Conservation (phyloP, 352 stramenopile genomes). For the Phytophthora kernoviae region DNA sequence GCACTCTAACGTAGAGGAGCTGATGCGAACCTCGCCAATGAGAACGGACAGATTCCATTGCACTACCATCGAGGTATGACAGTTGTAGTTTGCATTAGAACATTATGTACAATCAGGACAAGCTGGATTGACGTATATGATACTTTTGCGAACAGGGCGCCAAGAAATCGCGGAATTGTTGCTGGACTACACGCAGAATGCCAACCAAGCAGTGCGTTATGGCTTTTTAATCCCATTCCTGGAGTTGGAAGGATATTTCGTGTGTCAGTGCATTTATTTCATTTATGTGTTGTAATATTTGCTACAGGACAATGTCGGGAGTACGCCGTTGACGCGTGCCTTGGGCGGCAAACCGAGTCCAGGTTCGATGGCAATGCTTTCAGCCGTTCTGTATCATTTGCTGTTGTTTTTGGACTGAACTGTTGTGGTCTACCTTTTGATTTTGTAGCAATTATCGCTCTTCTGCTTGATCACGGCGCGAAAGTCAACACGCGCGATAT, state of each 20-base stretch:
- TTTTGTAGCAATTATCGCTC: slow-evolving; percentile 51
- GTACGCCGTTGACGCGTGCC: slow-evolving; percentile 66
- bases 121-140: no score
- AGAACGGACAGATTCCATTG: slow-evolving; percentile 73
- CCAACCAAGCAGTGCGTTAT: slow-evolving; percentile 63
- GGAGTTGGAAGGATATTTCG: not conserved
- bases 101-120: not conserved
- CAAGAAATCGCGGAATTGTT: slow-evolving; percentile 72
- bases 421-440: not conserved
- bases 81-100: not conserved
- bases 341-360: slow-evolving; percentile 57
- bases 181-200: slow-evolving; percentile 68
- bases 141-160: slow-evolving; percentile 37
- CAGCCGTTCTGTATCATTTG: not conserved
- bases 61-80: slow-evolving; percentile 72
- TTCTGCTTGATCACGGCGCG: slow-evolving; percentile 69
- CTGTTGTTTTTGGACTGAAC: not conserved
- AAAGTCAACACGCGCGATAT: slow-evolving; percentile 62
- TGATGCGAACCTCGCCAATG: slow-evolving; percentile 68
- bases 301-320: slow-evolving; percentile 59
- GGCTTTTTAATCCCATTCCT: not conserved
- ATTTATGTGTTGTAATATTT: not conserved
- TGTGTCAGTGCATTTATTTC: not conserved
- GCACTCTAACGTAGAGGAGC: slow-evolving; percentile 43
- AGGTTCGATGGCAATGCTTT: slow-evolving; percentile 47